Conservation (phyloP, 768 basidiomycete species). For the Daedaleopsis sinensis region DNA sequence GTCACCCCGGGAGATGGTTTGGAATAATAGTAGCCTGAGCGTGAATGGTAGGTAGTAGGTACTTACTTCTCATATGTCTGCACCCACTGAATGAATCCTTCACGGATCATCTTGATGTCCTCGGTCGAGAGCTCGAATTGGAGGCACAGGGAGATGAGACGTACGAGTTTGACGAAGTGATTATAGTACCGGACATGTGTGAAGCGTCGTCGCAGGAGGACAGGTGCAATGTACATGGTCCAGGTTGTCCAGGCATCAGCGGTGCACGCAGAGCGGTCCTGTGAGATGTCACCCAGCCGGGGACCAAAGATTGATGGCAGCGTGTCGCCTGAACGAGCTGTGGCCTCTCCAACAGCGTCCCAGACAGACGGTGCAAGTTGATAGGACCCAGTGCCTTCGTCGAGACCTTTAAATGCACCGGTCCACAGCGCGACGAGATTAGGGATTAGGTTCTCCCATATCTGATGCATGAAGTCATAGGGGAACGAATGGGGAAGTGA, state of each 20-base stretch:
- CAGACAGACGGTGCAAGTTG: slow-evolving; percentile 19
- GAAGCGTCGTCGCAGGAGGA: slow-evolving; percentile 26
- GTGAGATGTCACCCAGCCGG: slow-evolving; percentile 18
- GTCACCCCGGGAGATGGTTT: too few relatives aligned
- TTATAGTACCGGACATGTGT: slow-evolving; percentile 22
- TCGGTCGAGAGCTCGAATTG: slow-evolving; percentile 21
- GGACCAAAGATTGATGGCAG: slow-evolving; percentile 26
- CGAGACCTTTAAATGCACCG: slow-evolving; percentile 23
- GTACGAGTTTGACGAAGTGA: slow-evolving; percentile 30
- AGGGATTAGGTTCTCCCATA: slow-evolving; percentile 29
- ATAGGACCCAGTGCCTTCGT: slow-evolving; percentile 14
- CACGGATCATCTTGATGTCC: slow-evolving; percentile 18
- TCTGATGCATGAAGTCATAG: slow-evolving; percentile 33
- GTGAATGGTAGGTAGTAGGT: background rate
- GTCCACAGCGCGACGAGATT: slow-evolving; percentile 29
- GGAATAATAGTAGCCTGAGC: too few relatives aligned
- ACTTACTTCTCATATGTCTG: slow-evolving; percentile 21
- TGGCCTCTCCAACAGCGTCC: slow-evolving; percentile 26
- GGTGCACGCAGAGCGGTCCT: slow-evolving; percentile 20
- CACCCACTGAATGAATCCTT: slow-evolving; percentile 26
- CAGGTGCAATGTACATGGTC: slow-evolving; percentile 27
- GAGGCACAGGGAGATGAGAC: slow-evolving; percentile 26
- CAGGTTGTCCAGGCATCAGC: slow-evolving; percentile 33
- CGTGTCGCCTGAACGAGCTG: slow-evolving; percentile 14
- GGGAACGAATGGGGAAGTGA: slow-evolving; percentile 28